A percentile compares a stretch with the other conserved stretches of the same genome.
phyloP scores from a whole-genome alignment of 2,329 filamentous ascomycete species.

The Dendryphion nanum region DNA sequence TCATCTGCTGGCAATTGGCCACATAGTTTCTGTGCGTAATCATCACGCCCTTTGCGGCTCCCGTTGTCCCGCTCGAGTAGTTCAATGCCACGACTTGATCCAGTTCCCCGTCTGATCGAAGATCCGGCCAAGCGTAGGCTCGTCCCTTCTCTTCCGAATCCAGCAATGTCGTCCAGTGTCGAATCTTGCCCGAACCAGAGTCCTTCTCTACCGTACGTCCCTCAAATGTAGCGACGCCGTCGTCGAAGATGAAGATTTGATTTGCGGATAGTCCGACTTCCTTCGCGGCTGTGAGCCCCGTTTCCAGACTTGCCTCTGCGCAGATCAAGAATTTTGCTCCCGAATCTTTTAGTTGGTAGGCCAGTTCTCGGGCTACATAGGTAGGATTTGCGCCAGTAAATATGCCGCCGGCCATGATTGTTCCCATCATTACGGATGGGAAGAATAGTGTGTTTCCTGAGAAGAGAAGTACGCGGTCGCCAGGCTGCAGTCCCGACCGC shows the following conservation, averaged over 20 bases:
- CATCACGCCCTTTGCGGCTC: constrained; percentile 79
- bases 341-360: constrained; percentile 72
- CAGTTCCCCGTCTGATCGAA: constrained; percentile 48
- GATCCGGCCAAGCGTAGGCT: constrained; percentile 63
- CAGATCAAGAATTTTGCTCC: constrained; percentile 66
- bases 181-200: constrained; percentile 40
- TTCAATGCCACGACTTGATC: constrained; percentile 67
- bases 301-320: constrained; percentile 59
- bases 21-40: constrained; percentile 77
- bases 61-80: constrained; percentile 77
- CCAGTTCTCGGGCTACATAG: constrained; percentile 69
- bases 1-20: constrained; percentile 64
- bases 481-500: constrained; percentile 59
- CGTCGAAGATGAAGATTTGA: constrained; percentile 66
- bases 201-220: constrained; percentile 33
- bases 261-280: constrained; percentile 55
- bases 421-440: constrained; percentile 67
- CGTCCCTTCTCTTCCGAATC: constrained; percentile 47
- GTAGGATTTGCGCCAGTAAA: constrained; percentile 73
- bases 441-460: constrained; percentile 73
- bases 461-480: constrained; percentile 72
- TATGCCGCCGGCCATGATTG: constrained; percentile 74
- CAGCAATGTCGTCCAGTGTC: constrained; percentile 66
- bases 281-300: constrained; percentile 65
- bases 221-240: constrained; percentile 46